These are phyloP conservation scores for Geosmithia morbida DNA, from an alignment of 2,329 filamentous ascomycete genomes.

Conservation along the genomic window DNA sequence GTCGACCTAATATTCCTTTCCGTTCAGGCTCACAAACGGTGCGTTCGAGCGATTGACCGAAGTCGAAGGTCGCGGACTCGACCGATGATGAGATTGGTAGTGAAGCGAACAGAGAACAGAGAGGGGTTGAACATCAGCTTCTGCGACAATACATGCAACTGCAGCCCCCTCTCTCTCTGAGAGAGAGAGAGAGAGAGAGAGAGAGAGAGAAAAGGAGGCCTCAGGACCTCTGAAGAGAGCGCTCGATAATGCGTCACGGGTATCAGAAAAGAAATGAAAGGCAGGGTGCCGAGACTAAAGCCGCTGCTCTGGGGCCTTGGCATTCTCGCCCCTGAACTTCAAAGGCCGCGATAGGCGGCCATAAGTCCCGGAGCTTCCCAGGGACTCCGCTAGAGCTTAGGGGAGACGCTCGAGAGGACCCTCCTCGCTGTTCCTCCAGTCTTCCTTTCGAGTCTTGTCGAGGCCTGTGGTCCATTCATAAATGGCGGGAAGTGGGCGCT, in stretches of 20 bases:
- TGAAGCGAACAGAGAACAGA: too few species aligned
- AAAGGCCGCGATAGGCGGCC: background rate
- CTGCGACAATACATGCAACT: too few species aligned
- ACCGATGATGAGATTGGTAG: too few species aligned
- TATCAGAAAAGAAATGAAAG: background rate
- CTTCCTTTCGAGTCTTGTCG: background rate
- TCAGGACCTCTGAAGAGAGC: background rate
- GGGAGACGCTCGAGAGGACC: background rate
- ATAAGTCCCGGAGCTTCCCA: too few species aligned
- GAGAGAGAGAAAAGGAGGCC: background rate
- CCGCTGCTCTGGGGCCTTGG: background rate
- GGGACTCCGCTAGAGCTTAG: too few species aligned
- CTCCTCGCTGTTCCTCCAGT: too few species aligned
- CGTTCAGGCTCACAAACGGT: too few species aligned
- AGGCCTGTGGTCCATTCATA: background rate
- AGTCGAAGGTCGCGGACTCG: too few species aligned
- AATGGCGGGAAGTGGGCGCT: background rate
- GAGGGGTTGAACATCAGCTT: too few species aligned
- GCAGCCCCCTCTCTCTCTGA: too few species aligned
- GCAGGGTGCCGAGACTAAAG: background rate
- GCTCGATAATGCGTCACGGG: background rate
- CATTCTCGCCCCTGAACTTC: background rate
- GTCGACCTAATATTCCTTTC: too few species aligned
- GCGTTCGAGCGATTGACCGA: too few species aligned
- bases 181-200: background rate